These are phyloP conservation scores for Celoporthe dispersa DNA, from an alignment of 2,329 filamentous ascomycete species.

Conservation along the genomic window DNA sequence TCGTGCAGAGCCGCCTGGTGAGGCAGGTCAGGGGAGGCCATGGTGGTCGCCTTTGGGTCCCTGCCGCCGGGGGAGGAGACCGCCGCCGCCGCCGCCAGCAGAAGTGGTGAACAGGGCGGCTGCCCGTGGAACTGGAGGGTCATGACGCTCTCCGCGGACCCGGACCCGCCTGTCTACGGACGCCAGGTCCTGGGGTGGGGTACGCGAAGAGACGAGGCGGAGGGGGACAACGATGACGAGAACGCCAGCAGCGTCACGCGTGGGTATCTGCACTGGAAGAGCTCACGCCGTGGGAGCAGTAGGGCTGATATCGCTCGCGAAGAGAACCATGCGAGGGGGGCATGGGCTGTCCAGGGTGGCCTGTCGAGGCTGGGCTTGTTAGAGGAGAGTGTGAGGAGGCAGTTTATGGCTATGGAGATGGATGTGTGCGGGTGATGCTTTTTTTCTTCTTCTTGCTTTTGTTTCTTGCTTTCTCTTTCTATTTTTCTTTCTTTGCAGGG, in stretches of 20 bases:
- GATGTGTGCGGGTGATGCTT: constrained; percentile 13
- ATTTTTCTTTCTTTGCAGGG: neutral
- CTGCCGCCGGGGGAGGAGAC: constrained; percentile 29
- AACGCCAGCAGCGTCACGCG: neutral
- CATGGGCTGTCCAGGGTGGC: neutral
- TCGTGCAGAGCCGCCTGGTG: constrained; percentile 42
- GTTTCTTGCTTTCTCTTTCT: neutral
- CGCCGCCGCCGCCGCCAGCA: too few relatives aligned
- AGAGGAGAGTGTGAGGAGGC: constrained; percentile 25
- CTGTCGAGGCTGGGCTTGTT: constrained; percentile 16
- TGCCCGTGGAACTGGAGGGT: constrained; percentile 42
- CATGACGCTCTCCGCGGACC: constrained; percentile 36
- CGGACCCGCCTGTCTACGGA: constrained; percentile 29
- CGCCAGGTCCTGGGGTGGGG: constrained; percentile 31
- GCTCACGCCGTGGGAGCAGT: neutral
- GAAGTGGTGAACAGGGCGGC: constrained; percentile 39
- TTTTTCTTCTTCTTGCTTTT: neutral
- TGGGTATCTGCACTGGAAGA: neutral
- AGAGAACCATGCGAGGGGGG: neutral
- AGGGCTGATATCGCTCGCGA: neutral
- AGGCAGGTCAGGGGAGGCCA: constrained; percentile 42
- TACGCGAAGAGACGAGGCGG: constrained; percentile 14
- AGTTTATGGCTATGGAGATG: constrained; percentile 22
- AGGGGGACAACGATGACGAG: neutral
- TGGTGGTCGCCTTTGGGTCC: constrained; percentile 39